Base-by-base conservation (phyloP, 2,329 filamentous ascomycete species). In the Fusarium poae region DNA sequence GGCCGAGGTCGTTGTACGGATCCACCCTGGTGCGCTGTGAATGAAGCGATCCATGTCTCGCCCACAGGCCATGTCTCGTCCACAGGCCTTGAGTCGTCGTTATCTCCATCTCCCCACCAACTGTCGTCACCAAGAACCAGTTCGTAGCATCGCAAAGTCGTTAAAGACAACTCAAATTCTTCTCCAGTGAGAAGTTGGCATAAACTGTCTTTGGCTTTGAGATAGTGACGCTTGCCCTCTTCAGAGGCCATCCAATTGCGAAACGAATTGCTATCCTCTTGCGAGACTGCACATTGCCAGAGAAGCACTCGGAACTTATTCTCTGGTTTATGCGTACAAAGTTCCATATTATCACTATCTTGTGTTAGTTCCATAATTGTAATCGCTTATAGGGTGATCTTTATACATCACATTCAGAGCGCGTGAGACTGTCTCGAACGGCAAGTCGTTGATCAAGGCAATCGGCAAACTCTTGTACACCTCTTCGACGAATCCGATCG, bases 361-460 rank as follows among this genome's bases (percentile, higher is more conserved):
- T n/a, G n/a, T 10, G 40, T 55, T 30, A 55, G 51, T 37, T 13
- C 16, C 5, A 46, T 27, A 21, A 35, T 37, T 23, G 25, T 25
- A 20, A 13, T 25, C 23, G 13, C n/a, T 12, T 45, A 8, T n/a
- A 43, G 30, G 40, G 16, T 42, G 25, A n/a, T 37, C 35, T 39
- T 39, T 11, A n/a, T 55, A 55, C 51, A 55, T 55, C 30, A 55
- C 16, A 45, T n/a, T 25, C 40, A 35, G 40, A 46, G 51, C 30
- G 51, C 21, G 35, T 6, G 18, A 37, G 35, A 37, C 23, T 10
- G 32, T 45, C 25, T 37, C 35, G 16, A 27, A 45, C 29, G 51
- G 51, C 8, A 55, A 48, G 45, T 21, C 54, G 29, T 37, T 32
- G n/a, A 18, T 72, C n/a, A 57, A 39, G 35, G 43, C n/a, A 20